A percentile compares a stretch with the other conserved stretches of the same genome.
phyloP scores from a whole-genome alignment of 441 rosid species.

The Pelargonium australe region DNA sequence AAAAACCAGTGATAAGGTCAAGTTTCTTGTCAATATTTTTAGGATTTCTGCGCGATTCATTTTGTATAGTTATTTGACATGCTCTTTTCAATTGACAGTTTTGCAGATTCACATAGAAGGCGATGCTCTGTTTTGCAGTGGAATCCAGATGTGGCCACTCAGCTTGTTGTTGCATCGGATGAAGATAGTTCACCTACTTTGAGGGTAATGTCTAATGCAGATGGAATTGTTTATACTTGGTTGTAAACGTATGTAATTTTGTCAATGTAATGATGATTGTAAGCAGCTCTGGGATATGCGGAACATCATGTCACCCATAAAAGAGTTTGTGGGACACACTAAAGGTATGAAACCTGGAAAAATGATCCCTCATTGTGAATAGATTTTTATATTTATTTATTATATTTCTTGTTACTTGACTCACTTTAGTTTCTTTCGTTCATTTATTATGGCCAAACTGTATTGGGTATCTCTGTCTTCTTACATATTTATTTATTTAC shows the following conservation, averaged over 20 bases:
- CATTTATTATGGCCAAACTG: neutral
- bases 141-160: constrained; percentile 98
- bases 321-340: constrained; percentile 82
- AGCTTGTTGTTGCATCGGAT: constrained; percentile 95
- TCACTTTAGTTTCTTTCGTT: neutral
- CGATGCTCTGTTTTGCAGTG: constrained; percentile 98
- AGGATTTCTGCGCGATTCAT: constrained; percentile 11
- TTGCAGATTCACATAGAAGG: constrained; percentile 79
- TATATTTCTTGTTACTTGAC: constrained; percentile 7
- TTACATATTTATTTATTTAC: constrained; percentile 12
- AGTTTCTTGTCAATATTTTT: constrained; percentile 1
- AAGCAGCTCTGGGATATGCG: constrained; percentile 98
- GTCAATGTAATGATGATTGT: constrained; percentile 19
- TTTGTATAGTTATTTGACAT: too few relatives aligned
- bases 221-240: constrained; percentile 13
- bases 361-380: neutral
- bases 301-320: constrained; percentile 75
- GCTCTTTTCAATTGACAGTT: constrained; percentile 45
- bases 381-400: neutral
- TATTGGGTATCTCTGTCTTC: neutral
- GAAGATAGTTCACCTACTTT: constrained; percentile 79
- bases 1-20: constrained; percentile 88
- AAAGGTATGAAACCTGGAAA: constrained; percentile 47
- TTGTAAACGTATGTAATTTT: constrained; percentile 1
- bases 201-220: constrained; percentile 47